These are phyloP conservation scores for Jaenimonas drosophilae DNA, from an alignment of 208 protist species.

Conservation along the genomic window DNA sequence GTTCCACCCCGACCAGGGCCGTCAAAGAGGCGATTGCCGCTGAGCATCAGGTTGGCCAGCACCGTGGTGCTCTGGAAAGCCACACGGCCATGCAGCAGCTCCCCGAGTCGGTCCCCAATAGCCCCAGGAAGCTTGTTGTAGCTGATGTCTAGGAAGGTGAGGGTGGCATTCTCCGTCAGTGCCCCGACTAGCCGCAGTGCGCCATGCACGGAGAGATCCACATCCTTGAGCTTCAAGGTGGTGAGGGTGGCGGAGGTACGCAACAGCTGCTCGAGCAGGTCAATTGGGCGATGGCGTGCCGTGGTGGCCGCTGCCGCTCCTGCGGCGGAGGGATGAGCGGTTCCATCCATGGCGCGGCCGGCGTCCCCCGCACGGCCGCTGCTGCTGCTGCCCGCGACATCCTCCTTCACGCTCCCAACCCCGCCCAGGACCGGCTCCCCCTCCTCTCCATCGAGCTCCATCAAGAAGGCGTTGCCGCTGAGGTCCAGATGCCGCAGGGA, in stretches of 20 bases:
- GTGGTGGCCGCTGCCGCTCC: neutral
- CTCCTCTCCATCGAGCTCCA: neutral
- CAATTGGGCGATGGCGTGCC: conserved; percentile 27
- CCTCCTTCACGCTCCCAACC: neutral
- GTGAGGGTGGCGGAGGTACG: conserved; percentile 34
- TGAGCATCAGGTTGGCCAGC: conserved; percentile 48
- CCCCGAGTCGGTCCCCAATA: conserved; percentile 51
- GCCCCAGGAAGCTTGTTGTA: conserved; percentile 42
- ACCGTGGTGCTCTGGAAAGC: conserved; percentile 16
- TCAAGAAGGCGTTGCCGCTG: conserved; percentile 48
- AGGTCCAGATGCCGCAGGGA: conserved; percentile 64
- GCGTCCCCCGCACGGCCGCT: too few relatives aligned
- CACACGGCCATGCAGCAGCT: conserved; percentile 35
- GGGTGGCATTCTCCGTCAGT: conserved; percentile 24
- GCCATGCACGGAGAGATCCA: conserved; percentile 29
- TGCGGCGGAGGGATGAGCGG: neutral
- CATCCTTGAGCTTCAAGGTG: conserved; percentile 43
- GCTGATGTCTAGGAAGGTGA: conserved; percentile 56
- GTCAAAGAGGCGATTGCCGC: conserved; percentile 53
- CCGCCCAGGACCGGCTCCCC: neutral
- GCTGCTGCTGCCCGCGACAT: neutral
- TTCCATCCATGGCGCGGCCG: neutral
- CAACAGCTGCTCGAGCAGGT: conserved; percentile 57
- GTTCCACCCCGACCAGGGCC: neutral
- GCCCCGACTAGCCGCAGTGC: conserved; percentile 47